Conservation (phyloP, 2,329 filamentous ascomycete species). For the Fulvia fulva region DNA sequence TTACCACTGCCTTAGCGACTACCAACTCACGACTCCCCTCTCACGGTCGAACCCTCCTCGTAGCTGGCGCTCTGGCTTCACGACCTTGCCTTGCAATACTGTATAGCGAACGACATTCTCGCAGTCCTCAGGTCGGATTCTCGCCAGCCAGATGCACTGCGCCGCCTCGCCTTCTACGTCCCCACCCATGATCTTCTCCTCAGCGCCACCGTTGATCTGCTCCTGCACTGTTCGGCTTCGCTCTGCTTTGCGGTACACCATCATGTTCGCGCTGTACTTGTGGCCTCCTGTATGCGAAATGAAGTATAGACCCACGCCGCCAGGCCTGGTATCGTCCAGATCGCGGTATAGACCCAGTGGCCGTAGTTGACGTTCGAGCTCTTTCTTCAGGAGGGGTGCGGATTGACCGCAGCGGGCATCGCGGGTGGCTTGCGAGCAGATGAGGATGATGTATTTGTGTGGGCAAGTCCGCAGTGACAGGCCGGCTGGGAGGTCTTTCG, state of each 20-base stretch:
- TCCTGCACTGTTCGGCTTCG: constrained; percentile 23
- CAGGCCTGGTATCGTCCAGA: constrained; percentile 79
- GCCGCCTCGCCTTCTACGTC: constrained; percentile 53
- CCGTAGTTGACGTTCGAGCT: constrained; percentile 84
- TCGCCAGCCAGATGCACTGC: constrained; percentile 89
- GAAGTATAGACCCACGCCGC: constrained; percentile 93
- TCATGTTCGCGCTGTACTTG: constrained; percentile 92
- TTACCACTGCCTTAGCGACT: no score
- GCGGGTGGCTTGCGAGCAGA: constrained; percentile 92
- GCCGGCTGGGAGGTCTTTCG: constrained; percentile 27
- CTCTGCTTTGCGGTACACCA: constrained; percentile 71
- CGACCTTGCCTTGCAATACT: constrained; percentile 85
- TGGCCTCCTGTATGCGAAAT: constrained; percentile 95
- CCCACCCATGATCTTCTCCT: constrained; percentile 39
- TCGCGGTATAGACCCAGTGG: constrained; percentile 82
- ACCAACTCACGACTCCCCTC: constrained; percentile 85
- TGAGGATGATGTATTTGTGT: constrained; percentile 80
- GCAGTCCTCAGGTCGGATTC: constrained; percentile 81
- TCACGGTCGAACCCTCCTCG: constrained; percentile 85
- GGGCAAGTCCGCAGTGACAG: constrained; percentile 65
- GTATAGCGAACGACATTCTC: constrained; percentile 90
- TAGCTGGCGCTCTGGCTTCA: constrained; percentile 82
- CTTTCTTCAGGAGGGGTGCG: constrained; percentile 80
- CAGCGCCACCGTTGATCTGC: constrained; percentile 23
- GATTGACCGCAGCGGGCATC: constrained; percentile 93